A percentile compares a stretch with the other conserved stretches of the same genome.
These are phyloP conservation scores for Apiospora arundinis DNA, from an alignment of 2,329 filamentous ascomycete genomes.

Conservation along the genomic window DNA sequence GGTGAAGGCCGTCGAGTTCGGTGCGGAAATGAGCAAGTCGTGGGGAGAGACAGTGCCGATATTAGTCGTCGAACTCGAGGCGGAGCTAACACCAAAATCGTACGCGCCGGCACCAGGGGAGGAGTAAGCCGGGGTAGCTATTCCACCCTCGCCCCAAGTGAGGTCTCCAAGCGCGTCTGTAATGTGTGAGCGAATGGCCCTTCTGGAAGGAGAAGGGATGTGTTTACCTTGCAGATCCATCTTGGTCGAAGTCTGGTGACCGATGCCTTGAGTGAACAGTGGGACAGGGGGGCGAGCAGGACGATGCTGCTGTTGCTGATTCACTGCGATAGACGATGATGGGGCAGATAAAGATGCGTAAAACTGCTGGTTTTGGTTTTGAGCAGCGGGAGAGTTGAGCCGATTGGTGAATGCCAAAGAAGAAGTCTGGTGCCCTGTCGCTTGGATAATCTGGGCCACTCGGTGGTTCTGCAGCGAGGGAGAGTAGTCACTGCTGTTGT, in stretches of 20 bases:
- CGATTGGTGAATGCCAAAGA: conserved; percentile 62
- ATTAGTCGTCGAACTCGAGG: conserved; percentile 58
- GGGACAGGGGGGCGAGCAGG: conserved; percentile 72
- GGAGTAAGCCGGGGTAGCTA: conserved; percentile 56
- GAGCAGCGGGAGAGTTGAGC: conserved; percentile 58
- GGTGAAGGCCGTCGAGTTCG: conserved; percentile 82
- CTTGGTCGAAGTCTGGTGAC: conserved; percentile 52
- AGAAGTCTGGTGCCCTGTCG: conserved; percentile 59
- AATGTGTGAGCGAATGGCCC: conserved; percentile 40
- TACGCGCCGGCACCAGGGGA: conserved; percentile 60
- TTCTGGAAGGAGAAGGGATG: conserved; percentile 1
- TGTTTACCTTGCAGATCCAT: conserved; percentile 65
- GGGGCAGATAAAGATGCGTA: conserved; percentile 70
- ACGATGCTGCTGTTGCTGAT: conserved; percentile 54
- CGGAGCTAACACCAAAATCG: conserved; percentile 54
- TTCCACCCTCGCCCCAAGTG: conserved; percentile 59
- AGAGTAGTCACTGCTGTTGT: conserved; percentile 42
- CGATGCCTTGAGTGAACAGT: conserved; percentile 68
- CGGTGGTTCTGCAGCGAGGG: conserved; percentile 62
- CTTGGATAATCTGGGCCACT: conserved; percentile 64
- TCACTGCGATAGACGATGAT: conserved; percentile 63
- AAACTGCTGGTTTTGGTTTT: conserved; percentile 57
- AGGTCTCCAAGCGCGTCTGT: conserved; percentile 63
- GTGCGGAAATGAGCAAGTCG: conserved; percentile 80
- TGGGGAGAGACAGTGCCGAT: conserved; percentile 82